A percentile compares a stretch with the other conserved stretches of the same genome.
These are phyloP conservation scores for Lachnellula arida DNA, from an alignment of 2,329 filamentous ascomycete species.

Conservation along the genomic window DNA sequence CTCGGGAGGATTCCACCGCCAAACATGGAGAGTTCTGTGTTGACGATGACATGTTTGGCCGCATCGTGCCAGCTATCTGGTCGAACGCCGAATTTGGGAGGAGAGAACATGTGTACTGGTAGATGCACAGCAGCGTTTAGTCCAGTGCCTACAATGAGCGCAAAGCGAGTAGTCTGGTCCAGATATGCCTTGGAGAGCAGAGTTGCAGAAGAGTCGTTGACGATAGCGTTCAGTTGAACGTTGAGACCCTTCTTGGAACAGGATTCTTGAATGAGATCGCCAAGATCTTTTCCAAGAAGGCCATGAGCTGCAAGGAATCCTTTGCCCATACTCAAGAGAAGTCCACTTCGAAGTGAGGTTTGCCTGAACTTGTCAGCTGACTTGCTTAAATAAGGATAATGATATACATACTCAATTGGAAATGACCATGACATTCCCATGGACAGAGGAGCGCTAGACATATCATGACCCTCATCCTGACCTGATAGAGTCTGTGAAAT, in stretches of 20 bases:
- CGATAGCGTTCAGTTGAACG: conserved; percentile 54
- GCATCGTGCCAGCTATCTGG: conserved; percentile 52
- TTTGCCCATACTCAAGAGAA: conserved; percentile 60
- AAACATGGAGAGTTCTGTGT: conserved; percentile 65
- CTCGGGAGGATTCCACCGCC: conserved; percentile 53
- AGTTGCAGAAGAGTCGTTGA: conserved; percentile 65
- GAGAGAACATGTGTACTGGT: conserved; percentile 51
- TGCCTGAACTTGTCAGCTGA: conserved; percentile 44
- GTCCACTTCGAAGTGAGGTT: conserved; percentile 57
- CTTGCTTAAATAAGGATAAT: not conserved
- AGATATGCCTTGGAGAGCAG: conserved; percentile 57
- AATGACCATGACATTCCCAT: conserved; percentile 67
- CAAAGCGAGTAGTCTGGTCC: conserved; percentile 54
- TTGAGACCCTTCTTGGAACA: conserved; percentile 44
- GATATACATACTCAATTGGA: conserved; percentile 56
- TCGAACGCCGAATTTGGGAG: conserved; percentile 51
- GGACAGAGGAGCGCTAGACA: conserved; percentile 40
- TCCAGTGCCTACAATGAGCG: conserved; percentile 63
- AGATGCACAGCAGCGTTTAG: conserved; percentile 63
- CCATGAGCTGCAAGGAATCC: conserved; percentile 56
- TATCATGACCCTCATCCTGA: conserved; percentile 37
- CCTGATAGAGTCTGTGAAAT: conserved; percentile 52
- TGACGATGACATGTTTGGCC: conserved; percentile 60
- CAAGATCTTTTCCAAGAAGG: conserved; percentile 55
- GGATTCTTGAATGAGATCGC: conserved; percentile 51